Evolutionary conservation across 2,329 filamentous ascomycete genomes (phyloP), one percentile per base, ranked within the genome.

Genomic region (Fusarium miscanthi): DNA sequence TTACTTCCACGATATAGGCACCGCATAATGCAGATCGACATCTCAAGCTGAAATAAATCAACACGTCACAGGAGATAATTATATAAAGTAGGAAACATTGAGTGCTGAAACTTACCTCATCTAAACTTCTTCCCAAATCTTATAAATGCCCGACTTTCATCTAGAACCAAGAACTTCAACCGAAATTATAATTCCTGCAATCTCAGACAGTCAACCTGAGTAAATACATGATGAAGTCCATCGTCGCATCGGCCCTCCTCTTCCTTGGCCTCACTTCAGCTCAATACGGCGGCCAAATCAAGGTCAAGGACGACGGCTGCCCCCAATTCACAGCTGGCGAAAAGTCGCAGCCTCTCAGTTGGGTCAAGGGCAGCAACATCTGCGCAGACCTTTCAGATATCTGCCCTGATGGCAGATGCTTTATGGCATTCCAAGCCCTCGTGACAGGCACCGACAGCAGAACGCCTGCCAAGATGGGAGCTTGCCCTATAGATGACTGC

Each of bases 241-340:
- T 14, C n/a, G 25, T 63, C 8, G 4, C 43, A 11, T 31, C 43
- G 6, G 23, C 9, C 12, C 8, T 51, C 5, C 43, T 63, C 19
- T 42, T 63, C 4, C 19, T 57, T 8, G 13, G 51, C n/a, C n/a
- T 51, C 6, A 17, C 37, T 16, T 21, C 41, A 19, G 63, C 59
- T 31, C 59, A 66, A 56, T 66, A 63, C 14, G 11, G 30, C n/a
- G 63, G 63, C 13, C 48, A 63, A n/a, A 66, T 63, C 25, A 63
- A 56, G 13, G 42, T 49, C 42, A 54, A 37, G 13, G 59, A 63
- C 17, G 63, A 56, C 35, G n/a, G 37, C 12, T 66, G 63, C 11
- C 59, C 63, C 16, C 43, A 43, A 13, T 63, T 66, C 21, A 31
- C 25, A 8, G 48, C 49, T 9, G 23, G 48, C 11, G 49, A 66